A percentile compares a stretch with the other conserved stretches of the same genome.
Conservation (phyloP, 2,329 filamentous ascomycete genomes). For the Exutisphaerella laricina region DNA sequence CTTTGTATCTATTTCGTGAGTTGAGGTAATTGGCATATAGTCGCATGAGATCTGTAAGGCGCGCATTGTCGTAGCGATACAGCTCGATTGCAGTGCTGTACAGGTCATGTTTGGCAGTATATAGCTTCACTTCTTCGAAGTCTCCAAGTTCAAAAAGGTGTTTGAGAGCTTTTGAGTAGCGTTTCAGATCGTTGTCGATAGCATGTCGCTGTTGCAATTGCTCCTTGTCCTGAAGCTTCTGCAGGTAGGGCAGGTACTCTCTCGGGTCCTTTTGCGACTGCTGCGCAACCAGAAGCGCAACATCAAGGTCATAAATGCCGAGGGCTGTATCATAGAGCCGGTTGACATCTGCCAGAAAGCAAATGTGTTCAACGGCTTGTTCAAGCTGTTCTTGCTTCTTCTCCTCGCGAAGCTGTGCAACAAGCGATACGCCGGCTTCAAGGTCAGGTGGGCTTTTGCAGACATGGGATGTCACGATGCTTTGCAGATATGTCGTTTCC, state of each 20-base stretch:
- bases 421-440: conserved; percentile 73
- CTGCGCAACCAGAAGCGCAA: conserved; percentile 85
- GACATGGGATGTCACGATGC: conserved; percentile 88
- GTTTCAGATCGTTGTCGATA: conserved; percentile 82
- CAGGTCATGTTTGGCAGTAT: conserved; percentile 71
- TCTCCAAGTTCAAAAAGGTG: conserved; percentile 68
- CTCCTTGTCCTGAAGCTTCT: conserved; percentile 71
- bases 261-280: conserved; percentile 92
- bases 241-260: conserved; percentile 93
- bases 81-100: conserved; percentile 72
- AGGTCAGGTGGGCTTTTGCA: conserved; percentile 90
- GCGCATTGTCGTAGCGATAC: conserved; percentile 73
- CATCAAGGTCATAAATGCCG: conserved; percentile 84
- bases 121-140: conserved; percentile 73
- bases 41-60: conserved; percentile 62
- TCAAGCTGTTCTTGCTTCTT: conserved; percentile 69
- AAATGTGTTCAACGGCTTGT: conserved; percentile 90
- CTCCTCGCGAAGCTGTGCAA: conserved; percentile 61
- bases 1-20: conserved; percentile 68
- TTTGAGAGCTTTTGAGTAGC: conserved; percentile 67
- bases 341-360: conserved; percentile 92
- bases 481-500: conserved; percentile 67
- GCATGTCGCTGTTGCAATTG: conserved; percentile 67
- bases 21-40: conserved; percentile 77
- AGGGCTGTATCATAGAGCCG: conserved; percentile 84